Evolutionary conservation across 306 rosid genomes (phyloP), one percentile per base, ranked within the genome.

Genomic region (Vigna mungo): DNA sequence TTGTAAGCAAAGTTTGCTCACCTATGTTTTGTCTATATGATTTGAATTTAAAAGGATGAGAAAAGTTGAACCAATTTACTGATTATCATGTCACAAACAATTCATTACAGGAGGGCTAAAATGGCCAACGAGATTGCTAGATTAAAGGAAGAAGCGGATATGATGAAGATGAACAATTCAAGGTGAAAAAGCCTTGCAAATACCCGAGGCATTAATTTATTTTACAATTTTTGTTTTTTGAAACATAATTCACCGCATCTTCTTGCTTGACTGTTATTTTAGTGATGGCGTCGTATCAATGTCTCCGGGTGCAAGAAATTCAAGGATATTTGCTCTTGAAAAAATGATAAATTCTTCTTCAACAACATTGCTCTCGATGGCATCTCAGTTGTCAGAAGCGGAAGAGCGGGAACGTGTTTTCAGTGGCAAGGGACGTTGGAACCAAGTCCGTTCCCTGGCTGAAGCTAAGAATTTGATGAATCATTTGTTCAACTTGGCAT

Each of bases 271-370:
- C 69, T 16, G 68, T 59, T 15, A 37, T 84, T 68, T 36, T 53
- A 90, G 97, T 68, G 89, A 80, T 72, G 85, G 76, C 63, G 59
- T 82, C 15, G 73, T 73, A 18, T 68, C 89, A 78, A 84, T 96
- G 94, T 96, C 99, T 75, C 99, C 99, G 1, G 96, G 94, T 62
- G 99, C 97, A 39, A 91, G 98, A 88, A 96, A 85, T 72, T 96
- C 98, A 43, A 87, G 99, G 81, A 87, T 95, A 73, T 89, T 70
- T 86, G 97, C 97, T 17, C 97, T 96, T 11, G 97, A 96, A 87
- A 92, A 86, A 72, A 96, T 96, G 99, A 93, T 92, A 64, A 76
- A 89, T 30, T 68, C 97, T 71, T 81, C 99, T 77, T 92, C 99
- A 55, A 84, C 92, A 80, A 86, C 94, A 75, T 51, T 92, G 52